Percentiles rank a stretch among this genome's conserved stretches.
phyloP scores from a whole-genome alignment of 257 asterid species.

The Nicotiana sylvestris region DNA sequence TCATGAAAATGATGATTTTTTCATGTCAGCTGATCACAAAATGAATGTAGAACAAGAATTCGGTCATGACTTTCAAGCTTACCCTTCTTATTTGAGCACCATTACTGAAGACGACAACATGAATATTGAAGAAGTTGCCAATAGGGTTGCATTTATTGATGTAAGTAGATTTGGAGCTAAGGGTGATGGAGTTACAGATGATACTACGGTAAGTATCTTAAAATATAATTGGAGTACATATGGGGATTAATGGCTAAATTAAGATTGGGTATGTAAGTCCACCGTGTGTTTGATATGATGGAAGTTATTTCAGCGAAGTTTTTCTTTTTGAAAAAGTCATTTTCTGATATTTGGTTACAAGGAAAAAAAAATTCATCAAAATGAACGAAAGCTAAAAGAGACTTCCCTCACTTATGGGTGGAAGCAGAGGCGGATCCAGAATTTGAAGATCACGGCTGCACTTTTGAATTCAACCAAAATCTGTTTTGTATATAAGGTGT shows the following conservation, averaged over 20 bases:
- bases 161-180: conserved; percentile 33
- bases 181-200: conserved; percentile 37
- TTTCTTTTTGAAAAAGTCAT: background rate
- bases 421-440: no score
- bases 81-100: conserved; percentile 15
- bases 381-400: background rate
- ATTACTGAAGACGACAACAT: background rate
- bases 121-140: background rate
- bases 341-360: background rate
- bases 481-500: no score
- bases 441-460: no score
- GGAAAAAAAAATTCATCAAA: background rate
- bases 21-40: background rate
- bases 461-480: no score
- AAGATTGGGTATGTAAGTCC: no score
- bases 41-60: background rate
- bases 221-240: background rate
- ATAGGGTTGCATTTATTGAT: background rate
- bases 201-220: conserved; percentile 21
- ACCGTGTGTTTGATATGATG: background rate
- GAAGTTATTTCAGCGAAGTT: background rate
- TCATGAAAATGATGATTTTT: background rate
- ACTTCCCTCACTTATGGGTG: background rate
- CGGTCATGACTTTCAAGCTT: conserved; percentile 7
- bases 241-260: background rate